phyloP scores from a whole-genome alignment of 2,329 filamentous ascomycete genomes.

The Trichoderma atrobrunneum region DNA sequence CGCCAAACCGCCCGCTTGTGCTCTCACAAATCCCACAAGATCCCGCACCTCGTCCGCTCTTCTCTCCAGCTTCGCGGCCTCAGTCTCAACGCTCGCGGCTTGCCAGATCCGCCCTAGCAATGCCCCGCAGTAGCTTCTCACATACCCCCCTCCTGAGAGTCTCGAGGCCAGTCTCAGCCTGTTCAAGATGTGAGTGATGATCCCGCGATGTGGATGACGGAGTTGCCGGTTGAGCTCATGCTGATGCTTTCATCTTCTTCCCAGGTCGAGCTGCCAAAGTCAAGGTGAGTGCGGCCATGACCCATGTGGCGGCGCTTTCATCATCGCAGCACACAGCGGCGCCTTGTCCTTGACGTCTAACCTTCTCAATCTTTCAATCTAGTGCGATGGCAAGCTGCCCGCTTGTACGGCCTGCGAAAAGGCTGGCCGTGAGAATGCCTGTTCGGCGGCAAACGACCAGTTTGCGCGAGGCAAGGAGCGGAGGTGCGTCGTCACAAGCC shows the following conservation, averaged over 20 bases:
- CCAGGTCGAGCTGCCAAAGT: slow-evolving; percentile 86
- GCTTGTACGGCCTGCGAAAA: slow-evolving; percentile 95
- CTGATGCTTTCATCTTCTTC: slow-evolving; percentile 8
- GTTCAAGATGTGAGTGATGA: slow-evolving; percentile 62
- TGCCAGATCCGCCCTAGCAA: slow-evolving; percentile 25
- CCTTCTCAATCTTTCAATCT: background rate
- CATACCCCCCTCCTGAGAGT: slow-evolving; percentile 65
- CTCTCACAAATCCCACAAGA: background rate
- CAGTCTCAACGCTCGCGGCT: background rate
- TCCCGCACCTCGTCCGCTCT: background rate
- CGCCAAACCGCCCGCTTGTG: background rate
- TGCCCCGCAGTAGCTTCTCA: slow-evolving; percentile 49
- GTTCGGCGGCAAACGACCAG: slow-evolving; percentile 91
- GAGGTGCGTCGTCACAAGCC: slow-evolving; percentile 50
- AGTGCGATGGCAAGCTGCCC: slow-evolving; percentile 93
- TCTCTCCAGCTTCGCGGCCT: background rate
- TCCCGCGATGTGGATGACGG: background rate
- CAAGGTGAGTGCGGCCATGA: slow-evolving; percentile 54
- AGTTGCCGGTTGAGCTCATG: background rate
- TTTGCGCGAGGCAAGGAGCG: slow-evolving; percentile 94
- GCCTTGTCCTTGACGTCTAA: background rate
- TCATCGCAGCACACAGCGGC: background rate
- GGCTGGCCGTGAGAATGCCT: slow-evolving; percentile 80
- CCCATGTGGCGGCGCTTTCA: background rate
- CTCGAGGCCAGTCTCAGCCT: slow-evolving; percentile 76